These are phyloP conservation scores for Yarrowia galli DNA, from an alignment of 1,139 yeast genomes.

Conservation along the genomic window DNA sequence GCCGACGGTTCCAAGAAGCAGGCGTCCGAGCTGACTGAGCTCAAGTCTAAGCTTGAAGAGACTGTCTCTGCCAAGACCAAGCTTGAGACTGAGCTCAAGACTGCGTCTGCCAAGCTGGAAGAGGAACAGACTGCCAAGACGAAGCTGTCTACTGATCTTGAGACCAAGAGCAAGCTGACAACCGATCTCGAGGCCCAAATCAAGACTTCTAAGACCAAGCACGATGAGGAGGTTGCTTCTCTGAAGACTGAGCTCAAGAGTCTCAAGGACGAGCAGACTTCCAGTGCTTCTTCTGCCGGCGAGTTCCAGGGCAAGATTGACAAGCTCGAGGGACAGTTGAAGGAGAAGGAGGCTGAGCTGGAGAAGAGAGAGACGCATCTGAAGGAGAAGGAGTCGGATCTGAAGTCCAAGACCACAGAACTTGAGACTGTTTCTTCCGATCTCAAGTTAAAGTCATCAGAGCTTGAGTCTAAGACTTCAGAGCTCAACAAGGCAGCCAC, in stretches of 20 bases:
- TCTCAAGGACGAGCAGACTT: conserved; percentile 11
- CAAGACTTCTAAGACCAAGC: conserved; percentile 5
- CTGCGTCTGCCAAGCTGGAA: conserved; percentile 3
- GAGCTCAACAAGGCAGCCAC: too few relatives aligned
- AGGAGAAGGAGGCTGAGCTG: neutral
- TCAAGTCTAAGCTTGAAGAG: conserved; percentile 22
- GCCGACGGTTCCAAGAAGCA: conserved; percentile 28
- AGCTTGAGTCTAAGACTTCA: too few relatives aligned
- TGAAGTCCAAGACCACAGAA: conserved; percentile 39
- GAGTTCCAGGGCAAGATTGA: conserved; percentile 9
- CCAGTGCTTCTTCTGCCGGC: conserved; percentile 14
- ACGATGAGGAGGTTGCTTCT: conserved; percentile 37
- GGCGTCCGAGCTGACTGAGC: conserved; percentile 10
- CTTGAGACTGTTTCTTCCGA: neutral
- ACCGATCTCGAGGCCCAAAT: neutral
- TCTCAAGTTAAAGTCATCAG: conserved; percentile 26
- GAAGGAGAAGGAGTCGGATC: conserved; percentile 40
- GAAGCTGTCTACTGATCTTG: neutral
- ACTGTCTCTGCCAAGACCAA: conserved; percentile 32
- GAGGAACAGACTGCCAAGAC: conserved; percentile 18
- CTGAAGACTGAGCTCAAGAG: conserved; percentile 39
- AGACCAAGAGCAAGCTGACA: neutral
- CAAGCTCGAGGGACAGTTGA: neutral
- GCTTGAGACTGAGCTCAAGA: conserved; percentile 42
- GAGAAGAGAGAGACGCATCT: conserved; percentile 9